Percentiles rank a stretch among this genome's conserved stretches.
These are phyloP conservation scores for Cytospora piceicola DNA, from an alignment of 2,329 filamentous ascomycete species.

Conservation along the genomic window DNA sequence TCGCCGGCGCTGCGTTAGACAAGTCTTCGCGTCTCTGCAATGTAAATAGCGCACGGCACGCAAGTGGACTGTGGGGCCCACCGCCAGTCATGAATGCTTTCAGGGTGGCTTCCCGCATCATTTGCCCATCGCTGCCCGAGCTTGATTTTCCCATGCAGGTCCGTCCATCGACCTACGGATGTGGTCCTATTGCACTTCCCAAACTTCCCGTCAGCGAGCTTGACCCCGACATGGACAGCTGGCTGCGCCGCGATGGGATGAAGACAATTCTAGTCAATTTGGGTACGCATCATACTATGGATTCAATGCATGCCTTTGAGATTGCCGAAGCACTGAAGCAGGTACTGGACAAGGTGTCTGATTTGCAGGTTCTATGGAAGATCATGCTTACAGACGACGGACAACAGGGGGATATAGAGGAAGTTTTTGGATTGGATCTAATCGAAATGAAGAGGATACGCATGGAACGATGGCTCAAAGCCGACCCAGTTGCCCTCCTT, in stretches of 20 bases:
- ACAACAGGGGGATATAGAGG: not conserved
- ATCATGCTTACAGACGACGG: constrained; percentile 6
- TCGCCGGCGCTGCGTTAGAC: constrained; percentile 1
- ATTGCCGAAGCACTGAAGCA: constrained; percentile 4
- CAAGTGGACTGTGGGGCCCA: constrained; percentile 4
- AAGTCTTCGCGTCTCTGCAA: constrained; percentile 4
- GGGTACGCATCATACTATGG: constrained; percentile 15
- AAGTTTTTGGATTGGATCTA: not conserved
- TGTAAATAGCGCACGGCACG: not conserved
- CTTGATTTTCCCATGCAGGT: constrained; percentile 18
- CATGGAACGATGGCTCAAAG: constrained; percentile 17
- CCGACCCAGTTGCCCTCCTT: constrained; percentile 16
- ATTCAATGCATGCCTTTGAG: constrained; percentile 8
- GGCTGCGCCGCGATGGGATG: constrained; percentile 6
- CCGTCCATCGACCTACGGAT: constrained; percentile 13
- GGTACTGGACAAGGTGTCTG: not conserved
- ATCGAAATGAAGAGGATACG: not conserved
- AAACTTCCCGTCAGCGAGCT: constrained; percentile 4
- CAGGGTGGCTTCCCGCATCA: constrained; percentile 9
- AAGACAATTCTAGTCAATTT: constrained; percentile 15
- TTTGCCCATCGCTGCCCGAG: constrained; percentile 18
- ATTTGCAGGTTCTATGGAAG: constrained; percentile 18
- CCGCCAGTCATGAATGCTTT: constrained; percentile 6
- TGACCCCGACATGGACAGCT: constrained; percentile 4
- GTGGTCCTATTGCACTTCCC: constrained; percentile 17